Evolutionary conservation across 495 filamentous ascomycete genomes (phyloP).

Genomic region (Daldinia childiae): DNA sequence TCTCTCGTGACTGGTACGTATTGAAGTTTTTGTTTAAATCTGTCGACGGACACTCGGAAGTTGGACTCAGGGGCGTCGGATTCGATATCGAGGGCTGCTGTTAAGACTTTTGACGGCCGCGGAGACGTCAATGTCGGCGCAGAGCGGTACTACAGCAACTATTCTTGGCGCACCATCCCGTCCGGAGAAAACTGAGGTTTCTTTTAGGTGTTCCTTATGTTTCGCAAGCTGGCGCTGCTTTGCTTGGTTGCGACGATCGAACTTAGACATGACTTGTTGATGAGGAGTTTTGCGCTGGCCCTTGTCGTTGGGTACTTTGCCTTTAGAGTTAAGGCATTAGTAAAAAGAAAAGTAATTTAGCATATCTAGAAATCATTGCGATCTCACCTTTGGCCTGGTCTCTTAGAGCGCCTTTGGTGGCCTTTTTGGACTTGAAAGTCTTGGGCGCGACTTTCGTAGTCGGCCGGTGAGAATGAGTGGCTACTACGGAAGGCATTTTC

Average conservation of each 20-base stretch:
- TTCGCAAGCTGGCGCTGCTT: slow-evolving; percentile 85
- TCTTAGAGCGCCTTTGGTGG: slow-evolving; percentile 85
- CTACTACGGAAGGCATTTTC: slow-evolving; percentile 67
- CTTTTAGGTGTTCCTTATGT: slow-evolving; percentile 78
- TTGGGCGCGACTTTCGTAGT: slow-evolving; percentile 90
- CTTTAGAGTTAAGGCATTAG: slow-evolving; percentile 41
- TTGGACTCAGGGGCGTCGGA: slow-evolving; percentile 68
- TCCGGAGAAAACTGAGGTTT: slow-evolving; percentile 81
- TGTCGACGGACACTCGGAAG: slow-evolving; percentile 75
- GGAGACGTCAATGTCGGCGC: slow-evolving; percentile 70
- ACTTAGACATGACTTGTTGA: slow-evolving; percentile 96
- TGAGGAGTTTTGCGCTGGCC: slow-evolving; percentile 85
- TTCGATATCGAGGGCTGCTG: slow-evolving; percentile 77
- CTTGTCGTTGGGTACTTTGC: slow-evolving; percentile 59
- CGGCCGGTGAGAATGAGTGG: slow-evolving; percentile 84
- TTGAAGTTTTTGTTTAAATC: slow-evolving; percentile 91
- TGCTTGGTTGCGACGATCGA: slow-evolving; percentile 91
- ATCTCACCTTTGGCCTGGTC: slow-evolving; percentile 79
- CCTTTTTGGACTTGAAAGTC: slow-evolving; percentile 87
- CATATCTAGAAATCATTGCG: neutral
- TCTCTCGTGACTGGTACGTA: slow-evolving; percentile 79
- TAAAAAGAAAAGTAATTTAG: neutral
- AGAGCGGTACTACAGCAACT: slow-evolving; percentile 89
- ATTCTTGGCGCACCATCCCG: slow-evolving; percentile 87
- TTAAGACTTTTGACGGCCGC: slow-evolving; percentile 76